Evolutionary conservation across 352 stramenopile genomes (phyloP).

Genomic region (Globisporangium spinosum): DNA sequence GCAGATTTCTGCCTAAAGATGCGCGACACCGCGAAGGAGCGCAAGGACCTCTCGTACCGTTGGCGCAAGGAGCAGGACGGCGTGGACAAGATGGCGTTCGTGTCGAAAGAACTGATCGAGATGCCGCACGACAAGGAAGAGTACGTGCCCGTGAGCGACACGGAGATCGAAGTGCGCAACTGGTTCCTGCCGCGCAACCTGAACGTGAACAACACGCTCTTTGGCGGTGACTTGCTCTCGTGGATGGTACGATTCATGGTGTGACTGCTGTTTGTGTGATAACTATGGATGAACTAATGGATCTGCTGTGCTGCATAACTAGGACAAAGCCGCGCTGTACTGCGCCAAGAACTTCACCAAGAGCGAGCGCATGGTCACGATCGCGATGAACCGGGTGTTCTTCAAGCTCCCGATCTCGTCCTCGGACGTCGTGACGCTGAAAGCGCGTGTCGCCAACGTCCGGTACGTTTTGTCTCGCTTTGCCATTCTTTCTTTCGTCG

Average conservation of each 20-base stretch:
- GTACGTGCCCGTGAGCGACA: conserved; percentile 50
- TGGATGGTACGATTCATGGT: conserved; percentile 36
- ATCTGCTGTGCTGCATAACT: not conserved
- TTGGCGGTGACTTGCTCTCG: conserved; percentile 57
- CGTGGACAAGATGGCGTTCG: conserved; percentile 39
- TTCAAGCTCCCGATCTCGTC: conserved; percentile 71
- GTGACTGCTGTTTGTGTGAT: not conserved
- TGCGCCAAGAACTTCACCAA: conserved; percentile 69
- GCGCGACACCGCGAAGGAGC: conserved; percentile 34
- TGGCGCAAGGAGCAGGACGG: conserved; percentile 44
- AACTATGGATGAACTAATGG: not conserved
- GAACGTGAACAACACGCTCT: conserved; percentile 71
- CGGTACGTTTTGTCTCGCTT: conserved; percentile 25
- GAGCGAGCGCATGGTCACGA: conserved; percentile 62
- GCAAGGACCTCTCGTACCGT: conserved; percentile 32
- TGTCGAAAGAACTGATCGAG: conserved; percentile 28
- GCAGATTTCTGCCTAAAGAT: conserved; percentile 41
- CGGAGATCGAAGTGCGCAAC: conserved; percentile 64
- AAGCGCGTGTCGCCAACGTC: conserved; percentile 52
- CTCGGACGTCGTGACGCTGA: conserved; percentile 64
- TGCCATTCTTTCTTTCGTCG: too few relatives aligned
- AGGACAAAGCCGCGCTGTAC: conserved; percentile 63
- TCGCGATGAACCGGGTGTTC: conserved; percentile 64
- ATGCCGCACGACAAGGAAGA: conserved; percentile 33
- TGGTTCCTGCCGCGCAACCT: conserved; percentile 68